Base-by-base conservation (phyloP, 345 rosid species). In the Odontarrhena argentea region DNA sequence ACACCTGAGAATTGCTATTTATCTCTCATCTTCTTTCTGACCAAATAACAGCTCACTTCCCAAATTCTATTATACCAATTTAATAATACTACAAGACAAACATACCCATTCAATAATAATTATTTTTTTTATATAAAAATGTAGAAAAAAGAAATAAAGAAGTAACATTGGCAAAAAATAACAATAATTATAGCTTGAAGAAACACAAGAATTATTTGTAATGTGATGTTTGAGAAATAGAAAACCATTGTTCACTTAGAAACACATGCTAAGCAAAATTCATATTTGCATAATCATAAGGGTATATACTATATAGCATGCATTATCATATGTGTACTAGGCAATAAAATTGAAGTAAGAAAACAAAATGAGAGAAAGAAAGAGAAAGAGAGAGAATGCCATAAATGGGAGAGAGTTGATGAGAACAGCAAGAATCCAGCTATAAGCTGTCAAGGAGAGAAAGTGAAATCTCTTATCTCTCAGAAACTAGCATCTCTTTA, bases 391-490 rank as follows among this genome's bases (percentile, higher is more conserved):
- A 9, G 25, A 0, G 51, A 32, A 34, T 3, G 48, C 41, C 56
- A 71, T 71, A 44, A 71, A 71, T 71, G 44, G 43, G 64, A 26
- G 63, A 26, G 57, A 55, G 69, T 54, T 61, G 55, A 54, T 66
- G 77, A 67, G 68, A 67, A 60, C 77, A 74, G 77, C 72, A 53
- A 74, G 77, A 74, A 10, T 74, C 67, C 77, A 74, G 77, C 77
- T 74, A 74, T 35, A 44, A 67, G 68, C 68, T 41, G 67, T 58
- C 55, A 73, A 58, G 71, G 60, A 65, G 40, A 73, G 77, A 73
- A 59, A 65, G 72, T 58, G 72, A 73, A 55, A 54, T 67, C 57
- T 74, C 68, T 67, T 59, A 50, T 26, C 72, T 67, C 55, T 40
- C 28, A 25, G 55, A 58, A n/a, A 12, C 32, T 59, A n/a, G 26